Evolutionary conservation across 495 filamentous ascomycete species (phyloP).

Genomic region (Penicillium canariense): DNA sequence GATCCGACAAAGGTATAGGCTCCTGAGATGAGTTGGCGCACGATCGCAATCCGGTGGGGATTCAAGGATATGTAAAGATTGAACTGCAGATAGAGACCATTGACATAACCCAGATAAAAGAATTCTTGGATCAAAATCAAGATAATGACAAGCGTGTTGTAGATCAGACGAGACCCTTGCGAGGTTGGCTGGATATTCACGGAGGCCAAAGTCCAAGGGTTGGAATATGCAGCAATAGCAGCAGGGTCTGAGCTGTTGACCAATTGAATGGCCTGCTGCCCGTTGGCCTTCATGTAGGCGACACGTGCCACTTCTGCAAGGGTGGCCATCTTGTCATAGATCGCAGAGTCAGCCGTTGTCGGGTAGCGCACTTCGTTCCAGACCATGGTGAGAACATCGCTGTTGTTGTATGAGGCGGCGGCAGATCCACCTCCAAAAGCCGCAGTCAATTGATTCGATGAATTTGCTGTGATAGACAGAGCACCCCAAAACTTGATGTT

Average conservation of each 20-base stretch:
- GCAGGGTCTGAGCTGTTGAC: conserved; percentile 29
- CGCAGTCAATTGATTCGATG: conserved; percentile 34
- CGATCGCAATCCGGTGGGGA: conserved; percentile 40
- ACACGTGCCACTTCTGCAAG: conserved; percentile 37
- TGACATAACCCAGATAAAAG: conserved; percentile 48
- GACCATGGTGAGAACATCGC: conserved; percentile 40
- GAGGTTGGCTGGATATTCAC: conserved; percentile 45
- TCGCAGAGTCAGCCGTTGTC: conserved; percentile 34
- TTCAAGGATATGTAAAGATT: conserved; percentile 39
- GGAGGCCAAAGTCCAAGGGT: conserved; percentile 40
- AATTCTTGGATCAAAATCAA: conserved; percentile 52
- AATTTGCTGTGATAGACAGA: conserved; percentile 36
- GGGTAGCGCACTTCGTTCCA: conserved; percentile 55
- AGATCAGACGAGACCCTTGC: conserved; percentile 49
- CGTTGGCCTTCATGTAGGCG: conserved; percentile 33
- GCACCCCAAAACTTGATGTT: conserved; percentile 47
- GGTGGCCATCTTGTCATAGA: conserved; percentile 26
- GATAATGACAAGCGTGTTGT: conserved; percentile 53
- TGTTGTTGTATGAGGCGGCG: conserved; percentile 37
- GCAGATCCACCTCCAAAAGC: conserved; percentile 33
- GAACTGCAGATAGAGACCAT: conserved; percentile 42
- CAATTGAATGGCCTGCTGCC: conserved; percentile 23
- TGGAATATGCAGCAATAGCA: conserved; percentile 34
- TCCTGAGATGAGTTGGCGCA: conserved; percentile 38
- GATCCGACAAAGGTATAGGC: conserved; percentile 47